These are phyloP conservation scores for Neoboletus subvelutipes DNA, from an alignment of 768 basidiomycete genomes.

Conservation along the genomic window DNA sequence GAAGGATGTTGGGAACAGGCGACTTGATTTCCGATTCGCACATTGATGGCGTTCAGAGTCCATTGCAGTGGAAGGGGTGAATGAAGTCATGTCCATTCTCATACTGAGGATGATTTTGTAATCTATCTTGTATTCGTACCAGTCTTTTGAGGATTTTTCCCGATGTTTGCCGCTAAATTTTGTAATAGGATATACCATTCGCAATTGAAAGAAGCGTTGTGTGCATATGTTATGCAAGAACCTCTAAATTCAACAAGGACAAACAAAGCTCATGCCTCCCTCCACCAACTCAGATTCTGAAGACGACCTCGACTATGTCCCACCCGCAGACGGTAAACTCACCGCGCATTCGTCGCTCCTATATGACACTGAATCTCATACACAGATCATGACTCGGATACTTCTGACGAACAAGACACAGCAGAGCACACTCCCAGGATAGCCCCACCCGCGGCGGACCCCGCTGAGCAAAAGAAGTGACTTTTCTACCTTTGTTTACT, in stretches of 20 bases:
- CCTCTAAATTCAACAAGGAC: constrained; percentile 28
- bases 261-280: constrained; percentile 26
- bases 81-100: not conserved
- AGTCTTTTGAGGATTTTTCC: too few species aligned
- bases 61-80: not conserved
- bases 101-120: not conserved
- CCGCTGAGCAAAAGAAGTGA: constrained; percentile 46
- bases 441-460: constrained; percentile 32
- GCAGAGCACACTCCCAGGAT: constrained; percentile 34
- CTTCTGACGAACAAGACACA: constrained; percentile 36
- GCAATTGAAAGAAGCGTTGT: constrained; percentile 4
- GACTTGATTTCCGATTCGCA: constrained; percentile 39
- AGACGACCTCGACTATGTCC: constrained; percentile 63
- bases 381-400: constrained; percentile 36
- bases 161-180: too few species aligned
- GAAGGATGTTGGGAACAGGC: constrained; percentile 56
- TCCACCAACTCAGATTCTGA: constrained; percentile 54
- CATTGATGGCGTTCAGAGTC: not conserved
- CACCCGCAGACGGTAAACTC: constrained; percentile 41
- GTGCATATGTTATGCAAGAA: constrained; percentile 17
- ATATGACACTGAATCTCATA: not conserved
- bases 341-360: not conserved
- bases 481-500: not conserved
- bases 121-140: not conserved
- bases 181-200: too few species aligned